Conservation (phyloP, 179 eudicot species). For the Carnegiea gigantea region DNA sequence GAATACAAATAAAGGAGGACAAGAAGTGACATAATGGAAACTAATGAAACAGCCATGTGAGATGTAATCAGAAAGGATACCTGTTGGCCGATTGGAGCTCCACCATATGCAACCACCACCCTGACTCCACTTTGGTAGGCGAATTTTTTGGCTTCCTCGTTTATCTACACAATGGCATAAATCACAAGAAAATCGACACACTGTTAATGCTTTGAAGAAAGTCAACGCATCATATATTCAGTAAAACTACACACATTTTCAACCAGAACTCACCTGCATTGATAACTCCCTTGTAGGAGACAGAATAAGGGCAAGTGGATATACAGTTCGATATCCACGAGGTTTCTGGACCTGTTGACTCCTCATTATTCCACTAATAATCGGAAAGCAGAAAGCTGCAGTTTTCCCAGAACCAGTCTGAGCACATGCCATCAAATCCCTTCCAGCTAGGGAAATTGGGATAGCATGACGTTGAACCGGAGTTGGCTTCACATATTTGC, state of each 20-base stretch:
- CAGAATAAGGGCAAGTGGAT: conserved; percentile 80
- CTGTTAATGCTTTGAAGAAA: background rate
- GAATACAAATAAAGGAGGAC: background rate
- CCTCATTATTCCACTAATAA: conserved; percentile 73
- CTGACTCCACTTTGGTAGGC: conserved; percentile 91
- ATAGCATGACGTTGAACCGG: conserved; percentile 79
- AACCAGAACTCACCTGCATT: conserved; percentile 54
- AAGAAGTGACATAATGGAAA: background rate
- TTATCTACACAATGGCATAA: conserved; percentile 48
- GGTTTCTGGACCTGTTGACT: conserved; percentile 50
- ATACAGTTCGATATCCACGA: conserved; percentile 62
- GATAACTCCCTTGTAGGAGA: conserved; percentile 96
- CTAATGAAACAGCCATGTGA: background rate
- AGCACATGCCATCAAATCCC: conserved; percentile 86
- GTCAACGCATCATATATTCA: background rate
- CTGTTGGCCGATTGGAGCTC: conserved; percentile 94
- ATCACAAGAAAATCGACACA: background rate
- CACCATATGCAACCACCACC: conserved; percentile 95
- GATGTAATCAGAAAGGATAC: conserved; percentile 32
- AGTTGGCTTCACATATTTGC: conserved; percentile 79
- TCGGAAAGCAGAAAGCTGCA: conserved; percentile 80
- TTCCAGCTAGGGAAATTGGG: conserved; percentile 67
- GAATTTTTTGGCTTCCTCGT: conserved; percentile 84
- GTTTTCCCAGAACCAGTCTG: conserved; percentile 85
- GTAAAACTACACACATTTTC: background rate